phyloP scores from a whole-genome alignment of 1,284 basidiomycete species.

The Inonotus obliquus region DNA sequence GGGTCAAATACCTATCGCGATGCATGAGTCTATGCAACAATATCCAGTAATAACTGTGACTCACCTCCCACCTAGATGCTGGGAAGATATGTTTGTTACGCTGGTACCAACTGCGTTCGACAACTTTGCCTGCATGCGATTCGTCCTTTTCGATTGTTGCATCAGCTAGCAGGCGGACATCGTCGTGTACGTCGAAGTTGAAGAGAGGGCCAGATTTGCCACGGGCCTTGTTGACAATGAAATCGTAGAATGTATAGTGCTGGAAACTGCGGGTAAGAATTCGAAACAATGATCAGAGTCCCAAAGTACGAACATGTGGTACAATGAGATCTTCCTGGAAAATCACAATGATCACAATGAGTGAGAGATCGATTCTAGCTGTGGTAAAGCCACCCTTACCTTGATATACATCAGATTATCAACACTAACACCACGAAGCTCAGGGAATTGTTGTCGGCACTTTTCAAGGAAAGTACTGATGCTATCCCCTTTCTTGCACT shows the following conservation, averaged over 20 bases:
- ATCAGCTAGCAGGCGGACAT: conserved; percentile 92
- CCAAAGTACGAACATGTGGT: conserved; percentile 64
- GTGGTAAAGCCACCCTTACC: conserved; percentile 39
- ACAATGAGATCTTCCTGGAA: conserved; percentile 90
- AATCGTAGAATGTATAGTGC: conserved; percentile 99
- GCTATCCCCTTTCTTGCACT: conserved; percentile 99
- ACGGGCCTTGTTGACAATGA: conserved; percentile 96
- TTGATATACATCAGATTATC: conserved; percentile 99
- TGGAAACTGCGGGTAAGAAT: conserved; percentile 32
- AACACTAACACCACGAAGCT: conserved; percentile 83
- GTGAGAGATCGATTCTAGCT: not conserved
- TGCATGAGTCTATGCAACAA: not conserved
- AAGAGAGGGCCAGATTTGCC: conserved; percentile 98
- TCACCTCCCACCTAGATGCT: conserved; percentile 88
- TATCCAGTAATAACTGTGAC: conserved; percentile 25
- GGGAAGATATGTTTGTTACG: conserved; percentile 98
- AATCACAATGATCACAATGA: not conserved
- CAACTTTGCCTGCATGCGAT: conserved; percentile 98
- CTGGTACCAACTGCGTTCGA: conserved; percentile 94
- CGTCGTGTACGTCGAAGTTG: conserved; percentile 99
- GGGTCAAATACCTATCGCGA: conserved; percentile 76
- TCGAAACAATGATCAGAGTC: not conserved
- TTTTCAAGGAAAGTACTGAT: conserved; percentile 89
- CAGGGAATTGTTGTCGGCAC: conserved; percentile 88
- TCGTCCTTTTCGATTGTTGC: conserved; percentile 97